A percentile compares a stretch with the other conserved stretches of the same genome.
These are phyloP conservation scores for Exserohilum turcica DNA, from an alignment of 2,329 filamentous ascomycete genomes.

Conservation along the genomic window DNA sequence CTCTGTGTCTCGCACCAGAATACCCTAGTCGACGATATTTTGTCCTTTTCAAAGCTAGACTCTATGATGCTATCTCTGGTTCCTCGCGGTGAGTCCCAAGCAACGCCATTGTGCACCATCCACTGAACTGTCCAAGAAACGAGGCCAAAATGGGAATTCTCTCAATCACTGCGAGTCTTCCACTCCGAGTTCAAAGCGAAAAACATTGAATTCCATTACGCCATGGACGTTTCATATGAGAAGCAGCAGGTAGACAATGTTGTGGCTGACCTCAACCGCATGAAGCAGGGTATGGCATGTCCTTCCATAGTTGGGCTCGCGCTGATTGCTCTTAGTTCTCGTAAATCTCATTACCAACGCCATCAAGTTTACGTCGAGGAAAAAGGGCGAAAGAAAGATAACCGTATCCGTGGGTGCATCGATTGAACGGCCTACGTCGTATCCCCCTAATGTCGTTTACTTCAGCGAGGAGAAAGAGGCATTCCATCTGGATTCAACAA, in stretches of 20 bases:
- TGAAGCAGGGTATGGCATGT: conserved; percentile 40
- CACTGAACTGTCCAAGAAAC: conserved; percentile 26
- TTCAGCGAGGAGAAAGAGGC: conserved; percentile 46
- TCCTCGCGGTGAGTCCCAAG: conserved; percentile 29
- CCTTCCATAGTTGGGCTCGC: rapidly evolving
- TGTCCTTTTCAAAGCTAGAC: conserved; percentile 55
- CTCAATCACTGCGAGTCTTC: conserved; percentile 48
- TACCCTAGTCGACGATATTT: conserved; percentile 54
- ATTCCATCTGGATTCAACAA: conserved; percentile 50
- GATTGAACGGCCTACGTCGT: conserved; percentile 45
- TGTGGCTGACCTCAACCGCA: conserved; percentile 44
- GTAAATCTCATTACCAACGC: conserved; percentile 54
- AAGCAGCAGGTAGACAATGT: conserved; percentile 48
- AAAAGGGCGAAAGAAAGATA: conserved; percentile 47
- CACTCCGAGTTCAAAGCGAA: conserved; percentile 48
- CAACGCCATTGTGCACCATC: conserved; percentile 6
- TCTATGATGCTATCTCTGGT: conserved; percentile 52
- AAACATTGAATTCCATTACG: conserved; percentile 46
- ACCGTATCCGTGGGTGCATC: conserved; percentile 51
- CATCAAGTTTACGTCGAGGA: conserved; percentile 54
- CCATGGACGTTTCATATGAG: conserved; percentile 50
- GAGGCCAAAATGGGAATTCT: conserved; percentile 47
- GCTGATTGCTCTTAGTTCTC: conserved; percentile 40
- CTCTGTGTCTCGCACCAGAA: conserved; percentile 54
- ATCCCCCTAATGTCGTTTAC: conserved; percentile 53